Percentiles rank a stretch among this genome's conserved stretches.
Evolutionary conservation across 371 early-diverging fungal genomes (phyloP).

Genomic region (Rhizopus delemar): DNA sequence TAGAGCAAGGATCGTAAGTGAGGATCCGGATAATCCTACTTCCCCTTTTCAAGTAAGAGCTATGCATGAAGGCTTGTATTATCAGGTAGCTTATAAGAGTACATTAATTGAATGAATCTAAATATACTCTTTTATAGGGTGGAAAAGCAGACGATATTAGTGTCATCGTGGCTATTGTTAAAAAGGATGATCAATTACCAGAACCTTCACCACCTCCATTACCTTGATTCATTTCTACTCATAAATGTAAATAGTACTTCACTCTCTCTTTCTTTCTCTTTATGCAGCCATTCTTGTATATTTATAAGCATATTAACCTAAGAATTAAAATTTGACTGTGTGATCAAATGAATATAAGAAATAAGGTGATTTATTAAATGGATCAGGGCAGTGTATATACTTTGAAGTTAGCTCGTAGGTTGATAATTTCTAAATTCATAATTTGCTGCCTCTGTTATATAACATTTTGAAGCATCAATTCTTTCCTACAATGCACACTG

Average conservation of each 20-base stretch:
- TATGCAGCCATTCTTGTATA: background rate
- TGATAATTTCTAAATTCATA: too few relatives aligned
- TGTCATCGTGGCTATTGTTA: conserved; percentile 72
- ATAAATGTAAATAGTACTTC: background rate
- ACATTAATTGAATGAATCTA: too few relatives aligned
- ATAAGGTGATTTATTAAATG: too few relatives aligned
- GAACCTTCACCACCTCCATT: conserved; percentile 29
- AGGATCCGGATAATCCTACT: conserved; percentile 70
- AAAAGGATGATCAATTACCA: conserved; percentile 29
- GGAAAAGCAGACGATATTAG: conserved; percentile 88
- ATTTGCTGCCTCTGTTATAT: too few relatives aligned
- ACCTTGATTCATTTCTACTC: conserved; percentile 13
- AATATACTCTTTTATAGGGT: conserved; percentile 49
- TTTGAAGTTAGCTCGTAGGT: too few relatives aligned
- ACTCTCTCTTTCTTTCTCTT: background rate
- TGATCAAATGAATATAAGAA: too few relatives aligned
- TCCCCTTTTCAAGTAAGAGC: conserved; percentile 89
- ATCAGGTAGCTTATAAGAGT: conserved; percentile 43
- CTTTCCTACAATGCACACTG: too few relatives aligned
- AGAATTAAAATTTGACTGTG: too few relatives aligned
- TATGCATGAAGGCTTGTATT: conserved; percentile 77
- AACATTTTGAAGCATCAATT: too few relatives aligned
- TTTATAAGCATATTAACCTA: too few relatives aligned
- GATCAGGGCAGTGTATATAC: too few relatives aligned
- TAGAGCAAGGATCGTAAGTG: conserved; percentile 76